Evolutionary conservation across 2,329 filamentous ascomycete genomes (phyloP), one percentile per base, ranked within the genome.

Genomic region (Thielaviopsis punctulata): DNA sequence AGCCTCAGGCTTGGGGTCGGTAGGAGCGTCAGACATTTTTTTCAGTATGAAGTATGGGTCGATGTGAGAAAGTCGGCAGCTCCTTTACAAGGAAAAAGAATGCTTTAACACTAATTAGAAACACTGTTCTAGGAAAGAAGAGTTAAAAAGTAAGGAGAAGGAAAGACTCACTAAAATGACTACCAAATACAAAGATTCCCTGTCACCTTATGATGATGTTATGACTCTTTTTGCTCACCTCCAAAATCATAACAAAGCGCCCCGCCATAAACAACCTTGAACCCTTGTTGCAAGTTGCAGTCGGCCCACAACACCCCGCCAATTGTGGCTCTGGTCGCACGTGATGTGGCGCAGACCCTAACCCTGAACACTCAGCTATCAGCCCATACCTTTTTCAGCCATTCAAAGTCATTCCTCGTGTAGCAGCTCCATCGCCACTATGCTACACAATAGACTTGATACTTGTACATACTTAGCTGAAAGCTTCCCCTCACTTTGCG

Each of bases 21-120:
- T 58, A 41, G 63, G 62, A 41, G 62, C 56, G 57, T 65, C 64
- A 58, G 64, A 64, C 64, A 66, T 65, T n/a, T n/a, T n/a, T n/a
- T n/a, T n/a, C n/a, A n/a, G 45, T 13, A 48, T 36, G 43, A 12
- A 45, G n/a, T 36, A 7, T 36, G 13, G 15, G 36, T 41, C 9
- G 36, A 6, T 19, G 36, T 41, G n/a, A 4, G 36, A 6, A 27
- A 10, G 25, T 27, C 5, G 45, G 45, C 30, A 10, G 15, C 30
- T 49, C 39, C 30, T 49, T 41, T 49, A 33, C 27, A 15, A 2
- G 36, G 8, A 41, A 41, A 18, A 41, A 41, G 36, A 41, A 41
- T 7, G n/a, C 4, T n/a, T 39, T n/a, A n/a, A 39, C 33, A 4
- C 15, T 18, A n/a, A n/a, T n/a, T 41, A 19, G 15, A 3, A n/a